phyloP scores from a whole-genome alignment of 2,329 filamentous ascomycete genomes.

The Penicillium sclerotiorum region DNA sequence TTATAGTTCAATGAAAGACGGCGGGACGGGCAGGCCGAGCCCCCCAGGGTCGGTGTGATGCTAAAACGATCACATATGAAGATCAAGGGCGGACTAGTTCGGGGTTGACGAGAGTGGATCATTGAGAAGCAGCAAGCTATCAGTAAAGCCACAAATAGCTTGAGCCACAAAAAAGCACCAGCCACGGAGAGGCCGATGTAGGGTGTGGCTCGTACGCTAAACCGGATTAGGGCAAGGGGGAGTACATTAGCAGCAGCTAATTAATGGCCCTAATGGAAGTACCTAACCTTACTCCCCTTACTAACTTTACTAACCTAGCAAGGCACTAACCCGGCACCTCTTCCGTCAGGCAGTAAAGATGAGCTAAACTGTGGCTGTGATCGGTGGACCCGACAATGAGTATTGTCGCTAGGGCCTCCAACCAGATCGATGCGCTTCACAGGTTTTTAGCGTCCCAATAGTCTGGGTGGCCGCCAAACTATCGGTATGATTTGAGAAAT shows the following conservation, averaged over 20 bases:
- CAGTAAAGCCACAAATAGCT: slow-evolving; percentile 18
- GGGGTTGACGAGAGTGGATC: slow-evolving; percentile 22
- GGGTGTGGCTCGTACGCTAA: slow-evolving; percentile 21
- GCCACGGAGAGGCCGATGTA: slow-evolving; percentile 26
- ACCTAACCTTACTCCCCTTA: too few species aligned
- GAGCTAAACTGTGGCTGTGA: slow-evolving; percentile 7
- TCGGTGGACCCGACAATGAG: neutral
- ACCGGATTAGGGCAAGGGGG: slow-evolving; percentile 16
- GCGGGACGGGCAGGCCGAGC: slow-evolving; percentile 20
- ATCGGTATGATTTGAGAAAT: slow-evolving; percentile 22
- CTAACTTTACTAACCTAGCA: too few species aligned
- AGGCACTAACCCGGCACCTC: too few species aligned
- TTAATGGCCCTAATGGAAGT: too few species aligned
- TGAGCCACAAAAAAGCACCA: slow-evolving; percentile 18
- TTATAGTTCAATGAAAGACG: slow-evolving; percentile 17
- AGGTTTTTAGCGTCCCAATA: slow-evolving; percentile 22
- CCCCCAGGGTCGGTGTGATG: slow-evolving; percentile 23
- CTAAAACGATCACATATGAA: slow-evolving; percentile 25
- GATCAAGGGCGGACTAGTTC: slow-evolving; percentile 32
- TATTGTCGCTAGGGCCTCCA: slow-evolving; percentile 1
- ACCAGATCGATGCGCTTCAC: slow-evolving; percentile 4
- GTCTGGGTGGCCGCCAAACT: slow-evolving; percentile 7
- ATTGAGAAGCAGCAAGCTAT: slow-evolving; percentile 20
- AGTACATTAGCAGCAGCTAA: slow-evolving; percentile 16
- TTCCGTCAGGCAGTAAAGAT: too few species aligned